Percentiles rank a stretch among this genome's conserved stretches.
Conservation (phyloP, 2,329 filamentous ascomycete genomes). For the Geosmithia morbida region DNA sequence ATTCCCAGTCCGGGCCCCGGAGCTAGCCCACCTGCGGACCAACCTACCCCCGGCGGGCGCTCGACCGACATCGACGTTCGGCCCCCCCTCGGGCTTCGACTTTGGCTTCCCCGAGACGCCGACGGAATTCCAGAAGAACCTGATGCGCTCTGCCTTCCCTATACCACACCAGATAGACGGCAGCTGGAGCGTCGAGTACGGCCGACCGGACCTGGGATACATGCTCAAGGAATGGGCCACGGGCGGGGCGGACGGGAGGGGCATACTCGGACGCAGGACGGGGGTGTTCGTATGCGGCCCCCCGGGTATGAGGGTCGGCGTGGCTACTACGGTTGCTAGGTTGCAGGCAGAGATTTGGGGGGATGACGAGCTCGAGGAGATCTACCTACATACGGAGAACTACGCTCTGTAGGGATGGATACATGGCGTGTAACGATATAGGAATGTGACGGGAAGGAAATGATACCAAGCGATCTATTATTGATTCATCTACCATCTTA, state of each 20-base stretch:
- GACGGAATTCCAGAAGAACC: conserved; percentile 74
- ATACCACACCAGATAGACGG: conserved; percentile 53
- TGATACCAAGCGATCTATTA: conserved; percentile 4
- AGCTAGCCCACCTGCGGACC: conserved; percentile 42
- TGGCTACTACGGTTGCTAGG: conserved; percentile 70
- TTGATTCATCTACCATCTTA: no score
- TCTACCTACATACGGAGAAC: conserved; percentile 91
- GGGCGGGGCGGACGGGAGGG: conserved; percentile 49
- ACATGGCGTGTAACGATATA: not conserved
- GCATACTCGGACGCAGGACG: conserved; percentile 63
- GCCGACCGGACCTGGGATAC: conserved; percentile 73
- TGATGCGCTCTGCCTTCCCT: conserved; percentile 84
- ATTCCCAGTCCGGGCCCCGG: conserved; percentile 27
- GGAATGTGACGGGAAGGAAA: not conserved
- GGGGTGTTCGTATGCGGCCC: conserved; percentile 92
- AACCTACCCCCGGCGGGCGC: conserved; percentile 17
- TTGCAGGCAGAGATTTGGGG: conserved; percentile 76
- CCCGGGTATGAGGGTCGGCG: conserved; percentile 72
- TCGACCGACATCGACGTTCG: conserved; percentile 41
- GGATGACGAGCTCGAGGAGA: conserved; percentile 67
- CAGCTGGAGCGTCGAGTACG: conserved; percentile 87
- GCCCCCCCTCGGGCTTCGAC: conserved; percentile 50
- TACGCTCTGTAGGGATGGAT: conserved; percentile 66
- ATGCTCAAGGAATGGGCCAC: conserved; percentile 74
- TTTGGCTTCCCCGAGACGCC: conserved; percentile 76